These are phyloP conservation scores for Lasiodiplodia theobromae DNA, from an alignment of 2,329 filamentous ascomycete genomes.

Conservation along the genomic window DNA sequence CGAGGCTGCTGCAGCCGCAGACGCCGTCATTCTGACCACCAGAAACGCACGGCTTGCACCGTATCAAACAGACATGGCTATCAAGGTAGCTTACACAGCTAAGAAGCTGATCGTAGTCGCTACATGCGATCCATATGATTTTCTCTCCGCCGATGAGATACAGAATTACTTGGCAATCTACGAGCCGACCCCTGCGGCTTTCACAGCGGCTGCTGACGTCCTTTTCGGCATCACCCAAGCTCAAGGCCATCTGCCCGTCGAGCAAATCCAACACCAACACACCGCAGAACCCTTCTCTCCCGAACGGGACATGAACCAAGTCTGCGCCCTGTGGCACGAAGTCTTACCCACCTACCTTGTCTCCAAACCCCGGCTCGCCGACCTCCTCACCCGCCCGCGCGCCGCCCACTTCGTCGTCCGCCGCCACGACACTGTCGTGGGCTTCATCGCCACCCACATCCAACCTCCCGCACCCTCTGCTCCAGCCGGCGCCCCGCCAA, in stretches of 20 bases:
- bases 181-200: constrained; percentile 20
- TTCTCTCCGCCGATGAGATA: background rate
- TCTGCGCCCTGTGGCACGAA: constrained; percentile 12
- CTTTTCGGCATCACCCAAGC: background rate
- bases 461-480: background rate
- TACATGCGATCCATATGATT: constrained; percentile 29
- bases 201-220: constrained; percentile 9
- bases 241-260: constrained; percentile 2
- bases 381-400: background rate
- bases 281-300: background rate
- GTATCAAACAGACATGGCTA: background rate
- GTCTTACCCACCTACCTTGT: constrained; percentile 1
- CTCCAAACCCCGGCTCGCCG: background rate
- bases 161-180: constrained; percentile 20
- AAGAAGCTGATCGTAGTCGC: constrained; percentile 12
- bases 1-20: background rate
- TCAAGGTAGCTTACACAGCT: background rate
- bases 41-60: constrained; percentile 19
- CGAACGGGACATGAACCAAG: background rate
- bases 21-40: constrained; percentile 13
- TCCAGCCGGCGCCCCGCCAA: background rate
- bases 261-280: background rate
- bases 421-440: background rate
- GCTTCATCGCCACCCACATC: constrained; percentile 11
- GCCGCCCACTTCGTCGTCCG: constrained; percentile 12